Conservation (phyloP, 2,329 filamentous ascomycete species). For the Exophiala lecanii-corni region DNA sequence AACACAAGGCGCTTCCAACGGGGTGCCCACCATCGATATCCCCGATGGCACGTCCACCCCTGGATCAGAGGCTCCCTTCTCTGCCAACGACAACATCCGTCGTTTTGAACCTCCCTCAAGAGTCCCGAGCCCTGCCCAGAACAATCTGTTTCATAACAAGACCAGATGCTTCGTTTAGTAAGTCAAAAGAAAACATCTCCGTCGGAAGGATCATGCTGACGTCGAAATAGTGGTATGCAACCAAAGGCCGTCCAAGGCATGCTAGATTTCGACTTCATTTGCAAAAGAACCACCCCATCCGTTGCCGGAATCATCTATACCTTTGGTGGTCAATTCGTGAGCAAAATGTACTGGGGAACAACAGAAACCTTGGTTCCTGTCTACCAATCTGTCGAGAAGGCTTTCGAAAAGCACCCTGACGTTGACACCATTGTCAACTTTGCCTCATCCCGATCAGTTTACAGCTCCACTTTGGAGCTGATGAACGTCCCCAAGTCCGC, state of each 20-base stretch:
- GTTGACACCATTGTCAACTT: slow-evolving; percentile 99
- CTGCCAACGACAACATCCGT: slow-evolving; percentile 98
- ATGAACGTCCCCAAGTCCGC: slow-evolving; percentile 96
- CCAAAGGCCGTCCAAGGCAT: slow-evolving; percentile 86
- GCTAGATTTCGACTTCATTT: slow-evolving; percentile 99
- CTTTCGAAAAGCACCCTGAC: slow-evolving; percentile 91
- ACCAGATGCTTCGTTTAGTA: slow-evolving; percentile 99
- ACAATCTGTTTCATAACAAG: slow-evolving; percentile 98
- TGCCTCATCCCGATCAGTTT: slow-evolving; percentile 96
- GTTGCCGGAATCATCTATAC: slow-evolving; percentile 99
- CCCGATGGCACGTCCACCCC: slow-evolving; percentile 36
- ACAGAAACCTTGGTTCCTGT: slow-evolving; percentile 98
- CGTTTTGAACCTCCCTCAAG: slow-evolving; percentile 91
- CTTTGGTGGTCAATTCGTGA: slow-evolving; percentile 99
- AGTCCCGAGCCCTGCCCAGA: slow-evolving; percentile 80
- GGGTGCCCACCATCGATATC: slow-evolving; percentile 49
- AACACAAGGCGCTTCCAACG: slow-evolving; percentile 54
- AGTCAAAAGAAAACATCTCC: slow-evolving; percentile 55
- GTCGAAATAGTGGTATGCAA: slow-evolving; percentile 69
- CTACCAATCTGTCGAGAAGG: slow-evolving; percentile 91
- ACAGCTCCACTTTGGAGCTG: slow-evolving; percentile 96
- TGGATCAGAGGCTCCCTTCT: slow-evolving; percentile 37
- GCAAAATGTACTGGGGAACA: slow-evolving; percentile 99
- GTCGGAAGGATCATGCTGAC: slow-evolving; percentile 28
- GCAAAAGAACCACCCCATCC: slow-evolving; percentile 94